Conservation (phyloP, 2,329 filamentous ascomycete species). For the Trichoderma sp. region DNA sequence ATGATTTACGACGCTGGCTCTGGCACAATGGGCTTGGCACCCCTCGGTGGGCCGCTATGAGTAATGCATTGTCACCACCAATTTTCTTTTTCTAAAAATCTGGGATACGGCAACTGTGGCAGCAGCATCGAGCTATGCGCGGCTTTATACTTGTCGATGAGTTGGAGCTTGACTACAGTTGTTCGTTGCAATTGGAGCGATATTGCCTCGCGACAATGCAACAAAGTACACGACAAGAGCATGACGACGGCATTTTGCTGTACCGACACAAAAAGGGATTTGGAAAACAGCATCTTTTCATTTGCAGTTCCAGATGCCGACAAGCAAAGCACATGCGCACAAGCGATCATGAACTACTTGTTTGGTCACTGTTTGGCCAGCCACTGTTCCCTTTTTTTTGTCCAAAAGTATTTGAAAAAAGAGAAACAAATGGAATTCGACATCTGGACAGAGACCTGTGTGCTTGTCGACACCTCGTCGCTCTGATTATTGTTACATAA, state of each 20-base stretch:
- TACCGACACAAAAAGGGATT: background rate
- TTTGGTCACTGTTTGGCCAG: background rate
- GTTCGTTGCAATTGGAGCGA: background rate
- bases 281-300: background rate
- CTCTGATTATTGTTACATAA: background rate
- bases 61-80: background rate
- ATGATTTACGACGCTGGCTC: conserved; percentile 1
- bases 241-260: background rate
- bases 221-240: background rate
- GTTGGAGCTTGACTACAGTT: background rate
- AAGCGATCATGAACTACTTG: background rate
- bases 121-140: background rate
- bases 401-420: background rate
- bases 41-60: background rate
- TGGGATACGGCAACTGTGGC: background rate
- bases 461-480: background rate
- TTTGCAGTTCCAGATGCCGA: background rate
- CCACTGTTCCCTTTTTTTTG: background rate
- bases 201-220: background rate
- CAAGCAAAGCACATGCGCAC: background rate
- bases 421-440: background rate
- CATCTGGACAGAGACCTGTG: background rate
- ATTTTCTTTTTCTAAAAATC: background rate
- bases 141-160: background rate
- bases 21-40: background rate